These are phyloP conservation scores for Omphalea diandra DNA, from an alignment of 441 rosid genomes.

Conservation along the genomic window DNA sequence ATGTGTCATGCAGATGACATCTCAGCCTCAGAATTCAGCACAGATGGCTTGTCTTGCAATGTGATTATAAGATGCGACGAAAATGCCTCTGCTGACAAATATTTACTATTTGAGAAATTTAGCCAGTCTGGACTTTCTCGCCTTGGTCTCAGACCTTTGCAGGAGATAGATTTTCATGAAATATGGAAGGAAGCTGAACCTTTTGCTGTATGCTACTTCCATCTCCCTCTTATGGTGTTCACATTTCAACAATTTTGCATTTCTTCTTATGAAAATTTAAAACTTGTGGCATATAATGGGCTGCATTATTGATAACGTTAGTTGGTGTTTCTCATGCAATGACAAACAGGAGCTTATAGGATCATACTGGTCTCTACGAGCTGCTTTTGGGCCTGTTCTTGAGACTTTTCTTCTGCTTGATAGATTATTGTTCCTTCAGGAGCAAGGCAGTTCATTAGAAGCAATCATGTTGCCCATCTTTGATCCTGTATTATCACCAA, in stretches of 20 bases:
- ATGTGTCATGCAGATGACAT: slow-evolving; percentile 31
- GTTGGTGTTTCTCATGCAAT: not conserved
- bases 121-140: slow-evolving; percentile 63
- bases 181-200: slow-evolving; percentile 69
- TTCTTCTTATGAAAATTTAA: not conserved
- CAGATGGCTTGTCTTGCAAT: slow-evolving; percentile 19
- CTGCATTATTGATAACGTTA: not conserved
- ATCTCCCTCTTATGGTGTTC: slow-evolving; percentile 17
- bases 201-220: slow-evolving; percentile 49
- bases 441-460: slow-evolving; percentile 53
- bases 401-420: slow-evolving; percentile 86
- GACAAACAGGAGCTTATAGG: slow-evolving; percentile 67
- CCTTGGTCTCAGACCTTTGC: slow-evolving; percentile 54
- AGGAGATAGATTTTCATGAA: slow-evolving; percentile 43
- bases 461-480: slow-evolving; percentile 71
- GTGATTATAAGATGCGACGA: slow-evolving; percentile 25
- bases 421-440: slow-evolving; percentile 85
- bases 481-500: slow-evolving; percentile 71
- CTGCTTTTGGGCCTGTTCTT: slow-evolving; percentile 78
- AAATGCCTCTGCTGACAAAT: slow-evolving; percentile 32
- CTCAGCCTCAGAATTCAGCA: slow-evolving; percentile 26
- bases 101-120: slow-evolving; percentile 57
- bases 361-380: slow-evolving; percentile 86
- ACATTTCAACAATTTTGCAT: not conserved
- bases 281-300: not conserved